Evolutionary conservation across 2,329 filamentous ascomycete genomes (phyloP).

Genomic region (Fusarium sp.): DNA sequence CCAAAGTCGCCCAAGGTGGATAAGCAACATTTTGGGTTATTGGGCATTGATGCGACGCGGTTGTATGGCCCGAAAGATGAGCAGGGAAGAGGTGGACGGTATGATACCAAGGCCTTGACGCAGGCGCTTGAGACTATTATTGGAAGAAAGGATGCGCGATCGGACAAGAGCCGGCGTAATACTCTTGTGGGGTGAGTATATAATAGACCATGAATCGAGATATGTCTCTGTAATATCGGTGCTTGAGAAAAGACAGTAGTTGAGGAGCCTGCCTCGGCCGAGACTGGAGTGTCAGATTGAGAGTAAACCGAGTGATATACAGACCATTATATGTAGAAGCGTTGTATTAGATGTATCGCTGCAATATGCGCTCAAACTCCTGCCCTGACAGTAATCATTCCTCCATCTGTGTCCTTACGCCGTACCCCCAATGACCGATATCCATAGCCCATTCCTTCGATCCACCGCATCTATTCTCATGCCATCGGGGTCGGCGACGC

Average conservation of each 20-base stretch:
- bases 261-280: no score
- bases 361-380: conserved; percentile 37
- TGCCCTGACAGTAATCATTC: conserved; percentile 29
- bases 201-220: neutral
- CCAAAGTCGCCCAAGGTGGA: conserved; percentile 77
- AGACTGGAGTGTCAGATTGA: neutral
- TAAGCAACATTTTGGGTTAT: conserved; percentile 65
- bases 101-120: conserved; percentile 79
- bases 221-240: neutral
- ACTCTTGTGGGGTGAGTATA: conserved; percentile 52
- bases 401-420: conserved; percentile 25
- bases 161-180: conserved; percentile 57
- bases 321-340: conserved; percentile 11
- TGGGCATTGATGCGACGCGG: conserved; percentile 82
- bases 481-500: conserved; percentile 33
- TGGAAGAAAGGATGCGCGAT: conserved; percentile 61
- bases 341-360: conserved; percentile 37
- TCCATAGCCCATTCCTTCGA: neutral
- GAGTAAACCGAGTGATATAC: neutral
- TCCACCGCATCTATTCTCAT: neutral
- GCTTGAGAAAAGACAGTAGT: no score
- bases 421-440: conserved; percentile 8
- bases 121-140: conserved; percentile 83
- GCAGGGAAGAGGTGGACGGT: conserved; percentile 62
- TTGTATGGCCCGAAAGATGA: conserved; percentile 75